Conservation (phyloP, 345 rosid species). For the Salix arbutifolia region DNA sequence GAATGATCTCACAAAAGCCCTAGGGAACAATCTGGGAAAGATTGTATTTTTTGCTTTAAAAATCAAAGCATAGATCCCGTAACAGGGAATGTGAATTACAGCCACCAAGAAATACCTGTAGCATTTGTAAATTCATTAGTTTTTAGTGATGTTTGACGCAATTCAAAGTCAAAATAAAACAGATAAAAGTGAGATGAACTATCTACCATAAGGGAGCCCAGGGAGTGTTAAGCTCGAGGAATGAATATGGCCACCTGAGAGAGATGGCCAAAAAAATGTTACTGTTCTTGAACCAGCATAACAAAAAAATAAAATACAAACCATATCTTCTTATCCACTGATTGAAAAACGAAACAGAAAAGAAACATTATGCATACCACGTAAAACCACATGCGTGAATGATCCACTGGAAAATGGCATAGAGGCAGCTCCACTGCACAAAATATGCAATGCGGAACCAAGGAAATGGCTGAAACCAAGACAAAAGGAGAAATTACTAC, state of each 20-base stretch:
- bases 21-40: constrained; percentile 50
- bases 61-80: constrained; percentile 51
- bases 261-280: not conserved
- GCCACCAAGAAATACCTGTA: constrained; percentile 66
- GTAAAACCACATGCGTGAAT: constrained; percentile 75
- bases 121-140: not conserved
- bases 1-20: constrained; percentile 31
- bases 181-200: not conserved
- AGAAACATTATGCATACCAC: constrained; percentile 40
- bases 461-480: constrained; percentile 44
- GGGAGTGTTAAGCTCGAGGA: constrained; percentile 58
- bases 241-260: constrained; percentile 92
- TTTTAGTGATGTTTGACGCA: too few species aligned
- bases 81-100: constrained; percentile 66
- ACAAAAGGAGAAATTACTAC: not conserved
- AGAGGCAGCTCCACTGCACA: constrained; percentile 70
- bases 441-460: constrained; percentile 85
- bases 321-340: not conserved
- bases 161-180: not conserved
- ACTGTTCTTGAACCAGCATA: not conserved
- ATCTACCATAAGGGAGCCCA: constrained; percentile 76
- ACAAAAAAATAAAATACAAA: too few species aligned
- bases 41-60: constrained; percentile 42
- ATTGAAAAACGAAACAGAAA: not conserved
- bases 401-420: constrained; percentile 77